Conservation (phyloP, 768 basidiomycete genomes). For the Boletales sp. region DNA sequence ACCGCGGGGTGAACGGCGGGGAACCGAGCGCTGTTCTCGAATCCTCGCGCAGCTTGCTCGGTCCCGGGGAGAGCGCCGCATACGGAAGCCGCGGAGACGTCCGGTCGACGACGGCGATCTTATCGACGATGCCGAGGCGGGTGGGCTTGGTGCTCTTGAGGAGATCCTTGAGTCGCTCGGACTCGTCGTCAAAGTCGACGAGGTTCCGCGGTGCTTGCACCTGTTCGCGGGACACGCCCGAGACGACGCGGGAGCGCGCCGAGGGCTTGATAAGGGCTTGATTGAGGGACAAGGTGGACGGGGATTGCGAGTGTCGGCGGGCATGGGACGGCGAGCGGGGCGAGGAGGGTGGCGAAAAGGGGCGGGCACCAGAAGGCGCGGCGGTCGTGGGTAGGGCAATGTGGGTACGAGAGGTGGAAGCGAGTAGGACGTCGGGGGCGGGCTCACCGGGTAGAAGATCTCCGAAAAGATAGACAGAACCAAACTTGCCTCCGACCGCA, state of each 20-base stretch:
- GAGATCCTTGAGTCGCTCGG: conserved; percentile 70
- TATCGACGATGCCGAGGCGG: conserved; percentile 31
- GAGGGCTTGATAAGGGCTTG: conserved; percentile 49
- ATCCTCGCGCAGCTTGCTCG: conserved; percentile 19
- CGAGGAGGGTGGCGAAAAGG: conserved; percentile 20
- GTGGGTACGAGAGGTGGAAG: conserved; percentile 10
- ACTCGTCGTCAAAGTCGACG: conserved; percentile 81
- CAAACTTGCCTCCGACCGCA: conserved; percentile 20
- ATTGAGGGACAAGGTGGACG: conserved; percentile 34
- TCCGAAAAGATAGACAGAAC: conserved; percentile 29
- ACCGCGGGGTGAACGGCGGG: conserved; percentile 35
- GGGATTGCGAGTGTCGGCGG: conserved; percentile 33
- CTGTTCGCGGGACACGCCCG: conserved; percentile 65
- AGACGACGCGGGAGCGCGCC: conserved; percentile 61
- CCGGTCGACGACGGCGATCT: conserved; percentile 21
- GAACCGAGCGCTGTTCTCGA: conserved; percentile 44
- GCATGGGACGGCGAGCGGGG: conserved; percentile 17
- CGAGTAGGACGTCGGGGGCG: not conserved
- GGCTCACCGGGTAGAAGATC: conserved; percentile 21
- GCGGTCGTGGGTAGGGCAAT: conserved; percentile 8
- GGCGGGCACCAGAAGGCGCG: not conserved
- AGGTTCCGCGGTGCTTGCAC: conserved; percentile 76
- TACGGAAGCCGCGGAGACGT: conserved; percentile 10
- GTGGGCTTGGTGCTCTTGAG: conserved; percentile 48
- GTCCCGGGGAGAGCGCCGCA: conserved; percentile 8